Conservation (phyloP, 2,329 filamentous ascomycete species). For the Penicillium paneum region DNA sequence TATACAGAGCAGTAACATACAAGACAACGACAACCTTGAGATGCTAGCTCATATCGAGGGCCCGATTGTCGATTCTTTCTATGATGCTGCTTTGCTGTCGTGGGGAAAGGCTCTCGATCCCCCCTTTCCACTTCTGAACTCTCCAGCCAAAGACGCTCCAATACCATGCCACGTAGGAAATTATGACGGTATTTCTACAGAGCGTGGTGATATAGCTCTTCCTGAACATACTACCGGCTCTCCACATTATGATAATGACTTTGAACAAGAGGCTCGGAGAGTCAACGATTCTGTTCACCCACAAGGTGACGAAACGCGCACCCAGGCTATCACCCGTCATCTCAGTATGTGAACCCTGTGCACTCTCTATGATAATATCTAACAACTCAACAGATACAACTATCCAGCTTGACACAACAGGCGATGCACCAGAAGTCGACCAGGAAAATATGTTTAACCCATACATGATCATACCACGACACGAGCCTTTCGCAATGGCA, state of each 20-base stretch:
- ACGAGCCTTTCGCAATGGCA: constrained; percentile 65
- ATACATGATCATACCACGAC: constrained; percentile 56
- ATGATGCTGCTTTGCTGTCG: constrained; percentile 69
- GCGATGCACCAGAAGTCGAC: constrained; percentile 54
- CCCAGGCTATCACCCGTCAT: constrained; percentile 61
- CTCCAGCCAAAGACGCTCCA: constrained; percentile 43
- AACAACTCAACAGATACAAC: constrained; percentile 47
- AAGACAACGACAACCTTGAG: constrained; percentile 73
- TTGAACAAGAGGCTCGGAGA: constrained; percentile 60
- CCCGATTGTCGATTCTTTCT: constrained; percentile 70
- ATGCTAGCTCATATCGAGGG: constrained; percentile 78
- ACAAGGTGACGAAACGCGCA: constrained; percentile 50
- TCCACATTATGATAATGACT: constrained; percentile 62
- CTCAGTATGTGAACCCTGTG: constrained; percentile 47
- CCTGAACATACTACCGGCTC: constrained; percentile 58
- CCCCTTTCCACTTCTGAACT: constrained; percentile 55
- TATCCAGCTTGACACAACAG: constrained; percentile 50
- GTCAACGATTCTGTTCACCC: constrained; percentile 58
- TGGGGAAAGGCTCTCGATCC: constrained; percentile 65
- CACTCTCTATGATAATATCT: not conserved
- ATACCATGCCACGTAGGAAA: constrained; percentile 24
- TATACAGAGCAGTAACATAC: constrained; percentile 75
- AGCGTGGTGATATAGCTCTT: constrained; percentile 31
- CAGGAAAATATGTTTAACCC: constrained; percentile 62
- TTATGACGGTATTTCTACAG: constrained; percentile 4